Conservation (phyloP, 1,139 yeast genomes). For the Hansenula anomala region DNA sequence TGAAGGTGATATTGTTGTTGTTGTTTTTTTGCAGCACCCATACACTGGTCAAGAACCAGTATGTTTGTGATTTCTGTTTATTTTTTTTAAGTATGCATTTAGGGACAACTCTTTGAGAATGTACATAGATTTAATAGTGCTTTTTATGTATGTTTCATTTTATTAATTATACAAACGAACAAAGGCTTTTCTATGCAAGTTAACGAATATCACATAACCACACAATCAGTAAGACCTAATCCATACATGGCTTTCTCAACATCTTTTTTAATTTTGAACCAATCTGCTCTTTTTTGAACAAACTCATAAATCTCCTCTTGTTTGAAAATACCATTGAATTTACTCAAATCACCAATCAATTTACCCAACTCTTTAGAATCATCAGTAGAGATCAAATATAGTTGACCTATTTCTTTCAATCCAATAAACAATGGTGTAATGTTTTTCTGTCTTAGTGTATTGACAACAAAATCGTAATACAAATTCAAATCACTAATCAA, state of each 20-base stretch:
- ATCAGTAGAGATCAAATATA: constrained; percentile 70
- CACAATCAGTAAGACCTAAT: constrained; percentile 63
- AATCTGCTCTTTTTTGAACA: constrained; percentile 83
- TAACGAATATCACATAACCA: constrained; percentile 37
- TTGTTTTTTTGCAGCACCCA: too few species aligned
- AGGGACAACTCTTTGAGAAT: too few species aligned
- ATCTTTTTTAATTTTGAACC: constrained; percentile 69
- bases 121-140: background rate
- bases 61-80: too few species aligned
- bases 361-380: constrained; percentile 81
- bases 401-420: constrained; percentile 76
- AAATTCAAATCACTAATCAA: constrained; percentile 71
- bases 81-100: too few species aligned
- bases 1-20: too few species aligned
- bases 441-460: constrained; percentile 58
- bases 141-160: too few species aligned
- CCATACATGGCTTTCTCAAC: constrained; percentile 98
- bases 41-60: too few species aligned
- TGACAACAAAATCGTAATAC: constrained; percentile 65
- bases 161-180: too few species aligned
- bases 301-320: constrained; percentile 94
- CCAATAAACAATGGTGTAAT: constrained; percentile 77
- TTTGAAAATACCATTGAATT: constrained; percentile 84
- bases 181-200: too few species aligned
- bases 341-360: constrained; percentile 74